phyloP scores from a whole-genome alignment of 352 stramenopile genomes.

The Globisporangium abappressorium region DNA sequence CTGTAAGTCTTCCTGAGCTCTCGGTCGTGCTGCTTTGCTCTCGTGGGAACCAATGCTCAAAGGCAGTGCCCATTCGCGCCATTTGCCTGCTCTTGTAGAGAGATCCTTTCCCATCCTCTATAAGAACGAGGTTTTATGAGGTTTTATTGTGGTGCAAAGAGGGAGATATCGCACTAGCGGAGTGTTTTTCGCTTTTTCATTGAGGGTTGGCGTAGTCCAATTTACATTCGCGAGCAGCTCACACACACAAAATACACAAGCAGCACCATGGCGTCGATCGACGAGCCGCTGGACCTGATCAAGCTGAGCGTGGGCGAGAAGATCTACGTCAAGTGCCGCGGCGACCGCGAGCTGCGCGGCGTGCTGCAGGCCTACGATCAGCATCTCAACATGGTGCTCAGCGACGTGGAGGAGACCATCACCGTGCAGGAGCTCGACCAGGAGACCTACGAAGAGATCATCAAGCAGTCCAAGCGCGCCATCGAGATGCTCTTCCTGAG shows the following conservation, averaged over 20 bases:
- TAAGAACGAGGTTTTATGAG: conserved; percentile 19
- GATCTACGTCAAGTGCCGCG: conserved; percentile 99
- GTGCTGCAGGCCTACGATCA: conserved; percentile 98
- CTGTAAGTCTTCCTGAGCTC: background rate
- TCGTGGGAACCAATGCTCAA: conserved; percentile 16
- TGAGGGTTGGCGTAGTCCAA: background rate
- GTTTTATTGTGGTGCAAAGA: conserved; percentile 1
- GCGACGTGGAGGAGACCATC: conserved; percentile 98
- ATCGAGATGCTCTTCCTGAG: conserved; percentile 99
- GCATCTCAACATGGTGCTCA: conserved; percentile 99
- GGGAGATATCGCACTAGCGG: background rate
- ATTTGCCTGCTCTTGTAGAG: conserved; percentile 14
- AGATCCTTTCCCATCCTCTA: conserved; percentile 11
- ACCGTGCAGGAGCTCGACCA: conserved; percentile 96
- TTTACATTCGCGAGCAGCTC: background rate
- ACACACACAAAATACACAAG: background rate
- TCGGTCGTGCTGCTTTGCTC: background rate
- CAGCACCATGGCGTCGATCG: conserved; percentile 76
- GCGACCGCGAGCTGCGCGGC: conserved; percentile 95
- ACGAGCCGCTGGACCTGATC: conserved; percentile 98
- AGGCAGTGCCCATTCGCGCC: conserved; percentile 12
- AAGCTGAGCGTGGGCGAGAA: conserved; percentile 98
- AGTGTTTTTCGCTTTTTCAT: background rate
- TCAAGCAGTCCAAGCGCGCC: conserved; percentile 92
- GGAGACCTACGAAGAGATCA: conserved; percentile 98